phyloP scores from a whole-genome alignment of 148 eudicot species.

The Amaranthus palmeri region DNA sequence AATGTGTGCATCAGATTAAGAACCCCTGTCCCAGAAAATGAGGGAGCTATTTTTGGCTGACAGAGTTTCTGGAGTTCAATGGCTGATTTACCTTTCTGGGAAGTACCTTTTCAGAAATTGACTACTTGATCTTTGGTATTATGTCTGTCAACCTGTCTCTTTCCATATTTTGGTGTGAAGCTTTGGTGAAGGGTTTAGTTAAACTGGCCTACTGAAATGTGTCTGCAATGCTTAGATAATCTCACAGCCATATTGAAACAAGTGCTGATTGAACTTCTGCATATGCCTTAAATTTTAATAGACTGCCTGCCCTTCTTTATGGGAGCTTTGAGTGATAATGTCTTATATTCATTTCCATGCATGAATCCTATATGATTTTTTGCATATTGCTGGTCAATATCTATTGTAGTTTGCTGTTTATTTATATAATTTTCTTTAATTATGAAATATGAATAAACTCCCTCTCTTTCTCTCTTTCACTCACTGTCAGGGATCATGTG shows the following conservation, averaged over 20 bases:
- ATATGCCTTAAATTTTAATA: background rate
- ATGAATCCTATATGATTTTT: background rate
- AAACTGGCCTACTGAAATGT: background rate
- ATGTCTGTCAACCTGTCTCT: background rate
- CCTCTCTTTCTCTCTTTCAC: background rate
- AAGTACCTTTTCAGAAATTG: background rate
- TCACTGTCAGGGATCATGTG: slow-evolving; percentile 82
- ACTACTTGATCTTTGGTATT: background rate
- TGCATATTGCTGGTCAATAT: background rate
- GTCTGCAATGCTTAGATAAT: background rate
- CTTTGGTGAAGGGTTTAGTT: background rate
- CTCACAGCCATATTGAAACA: background rate
- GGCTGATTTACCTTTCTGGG: background rate
- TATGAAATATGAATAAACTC: background rate
- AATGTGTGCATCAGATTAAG: background rate
- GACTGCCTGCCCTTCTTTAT: background rate
- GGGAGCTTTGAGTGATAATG: background rate
- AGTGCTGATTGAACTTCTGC: background rate
- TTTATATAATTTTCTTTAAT: background rate
- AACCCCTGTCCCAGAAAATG: background rate
- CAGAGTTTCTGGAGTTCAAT: background rate
- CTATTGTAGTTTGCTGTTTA: background rate
- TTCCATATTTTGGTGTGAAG: background rate
- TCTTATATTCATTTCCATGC: background rate
- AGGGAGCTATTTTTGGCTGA: background rate